Conservation (phyloP, 768 basidiomycete species). For the Amyloporia xantha region DNA sequence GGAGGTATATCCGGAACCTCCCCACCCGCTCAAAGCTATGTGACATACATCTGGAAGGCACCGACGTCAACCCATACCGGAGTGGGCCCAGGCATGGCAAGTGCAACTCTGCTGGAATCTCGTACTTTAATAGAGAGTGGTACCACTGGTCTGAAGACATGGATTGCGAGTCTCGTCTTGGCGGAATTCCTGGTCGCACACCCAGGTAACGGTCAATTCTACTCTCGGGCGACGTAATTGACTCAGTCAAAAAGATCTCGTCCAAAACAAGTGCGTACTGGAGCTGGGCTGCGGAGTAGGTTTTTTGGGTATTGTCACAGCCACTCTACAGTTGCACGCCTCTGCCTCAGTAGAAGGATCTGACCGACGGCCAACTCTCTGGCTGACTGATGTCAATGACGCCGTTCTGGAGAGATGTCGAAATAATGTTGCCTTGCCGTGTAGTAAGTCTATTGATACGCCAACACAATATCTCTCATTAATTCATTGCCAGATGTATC, state of each 20-base stretch:
- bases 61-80: neutral
- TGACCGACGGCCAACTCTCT: slow-evolving; percentile 21
- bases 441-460: slow-evolving; percentile 46
- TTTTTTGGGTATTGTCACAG: slow-evolving; percentile 62
- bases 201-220: slow-evolving; percentile 35
- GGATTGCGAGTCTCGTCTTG: slow-evolving; percentile 65
- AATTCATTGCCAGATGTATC: slow-evolving; percentile 44
- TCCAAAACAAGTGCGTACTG: slow-evolving; percentile 43
- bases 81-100: slow-evolving; percentile 26
- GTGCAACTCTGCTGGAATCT: slow-evolving; percentile 64
- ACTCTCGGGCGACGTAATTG: neutral
- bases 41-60: slow-evolving; percentile 58
- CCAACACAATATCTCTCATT: neutral
- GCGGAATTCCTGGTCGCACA: slow-evolving; percentile 53
- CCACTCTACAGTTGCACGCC: slow-evolving; percentile 43
- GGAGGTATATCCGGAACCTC: neutral
- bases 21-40: slow-evolving; percentile 49
- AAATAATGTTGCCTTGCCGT: slow-evolving; percentile 52
- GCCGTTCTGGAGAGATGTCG: slow-evolving; percentile 56
- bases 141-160: slow-evolving; percentile 76
- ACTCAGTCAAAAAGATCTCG: slow-evolving; percentile 28
- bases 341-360: neutral
- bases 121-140: slow-evolving; percentile 67
- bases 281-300: slow-evolving; percentile 76
- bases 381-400: slow-evolving; percentile 61